phyloP scores from a whole-genome alignment of 1,284 basidiomycete genomes.

The Fistulina hepatica region DNA sequence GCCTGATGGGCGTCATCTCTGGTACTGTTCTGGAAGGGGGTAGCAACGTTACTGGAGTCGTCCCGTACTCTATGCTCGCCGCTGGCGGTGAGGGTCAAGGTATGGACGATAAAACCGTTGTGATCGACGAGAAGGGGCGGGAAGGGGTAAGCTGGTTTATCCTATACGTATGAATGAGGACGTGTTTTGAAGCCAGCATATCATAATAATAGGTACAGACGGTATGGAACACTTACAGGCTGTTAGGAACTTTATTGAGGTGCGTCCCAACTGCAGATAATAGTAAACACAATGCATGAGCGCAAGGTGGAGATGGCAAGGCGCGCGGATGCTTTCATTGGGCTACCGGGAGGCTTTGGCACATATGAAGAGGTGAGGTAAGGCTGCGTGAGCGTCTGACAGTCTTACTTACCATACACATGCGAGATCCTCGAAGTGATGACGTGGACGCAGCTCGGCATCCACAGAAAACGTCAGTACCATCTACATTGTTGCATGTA shows the following conservation, averaged over 20 bases:
- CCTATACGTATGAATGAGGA: slow-evolving; percentile 4
- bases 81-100: slow-evolving; percentile 54
- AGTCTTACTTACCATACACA: background rate
- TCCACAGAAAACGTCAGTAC: slow-evolving; percentile 71
- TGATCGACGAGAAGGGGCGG: slow-evolving; percentile 30
- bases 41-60: slow-evolving; percentile 72
- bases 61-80: slow-evolving; percentile 66
- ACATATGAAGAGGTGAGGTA: slow-evolving; percentile 77
- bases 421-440: slow-evolving; percentile 75
- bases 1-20: slow-evolving; percentile 84
- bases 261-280: slow-evolving; percentile 25
- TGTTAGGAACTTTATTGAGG: no score
- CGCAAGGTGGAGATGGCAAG: slow-evolving; percentile 84
- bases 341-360: slow-evolving; percentile 84
- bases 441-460: slow-evolving; percentile 87
- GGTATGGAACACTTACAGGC: no score
- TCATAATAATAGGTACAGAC: no score
- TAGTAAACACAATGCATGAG: slow-evolving; percentile 87
- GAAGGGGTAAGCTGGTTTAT: slow-evolving; percentile 28
- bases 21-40: slow-evolving; percentile 54
- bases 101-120: slow-evolving; percentile 23
- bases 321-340: slow-evolving; percentile 69
- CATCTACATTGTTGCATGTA: background rate
- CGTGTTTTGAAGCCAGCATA: no score
- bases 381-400: background rate